Evolutionary conservation across 495 filamentous ascomycete genomes (phyloP), one percentile per base, ranked within the genome.

Genomic region (Penicillium ochrochloron): DNA sequence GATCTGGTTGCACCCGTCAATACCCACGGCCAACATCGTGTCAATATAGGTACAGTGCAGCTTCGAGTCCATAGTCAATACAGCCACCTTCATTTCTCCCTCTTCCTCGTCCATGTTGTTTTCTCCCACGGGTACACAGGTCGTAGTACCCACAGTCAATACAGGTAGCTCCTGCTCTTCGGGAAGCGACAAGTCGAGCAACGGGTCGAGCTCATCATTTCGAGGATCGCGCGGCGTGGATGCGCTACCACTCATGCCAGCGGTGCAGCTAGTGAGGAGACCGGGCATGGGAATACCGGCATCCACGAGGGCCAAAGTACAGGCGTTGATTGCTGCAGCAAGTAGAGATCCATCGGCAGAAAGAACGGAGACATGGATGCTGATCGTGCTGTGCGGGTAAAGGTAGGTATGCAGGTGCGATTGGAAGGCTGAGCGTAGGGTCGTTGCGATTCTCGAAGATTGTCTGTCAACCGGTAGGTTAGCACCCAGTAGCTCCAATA

Each of bases 221-320:
- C 81, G 80, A n/a, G 84, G 83, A 60, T 83, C 80, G 14, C 69
- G 68, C n/a, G 79, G 73, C 8, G 78, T 83, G 17, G 81, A 82
- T 39, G 88, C 88, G 21, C 85, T 86, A 0, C 81, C 80, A 12
- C 91, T 93, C 67, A 89, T 90, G 17, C 92, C 95, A 1, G 90
- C 88, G 11, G 93, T 96, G 75, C 92, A 96, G 12, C 93, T 92
- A n/a, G 85, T 85, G 0, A 98, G 83, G 69, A 97, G 94, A 69
- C 95, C 92, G 3, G 85, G 83, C 93, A 97, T 97, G 39, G 96
- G 95, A 29, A 99, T 86, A 33, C 95, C 95, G 3, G 96, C 96
- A 72, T 98, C 95, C 53, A 97, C 88, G 23, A 97, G 87, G 0
- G 96, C 95, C 14, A 99, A 85, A 0, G 94, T 97, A 0, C 91